Conservation (phyloP, 2,329 filamentous ascomycete genomes). For the Trichoderma gracile region DNA sequence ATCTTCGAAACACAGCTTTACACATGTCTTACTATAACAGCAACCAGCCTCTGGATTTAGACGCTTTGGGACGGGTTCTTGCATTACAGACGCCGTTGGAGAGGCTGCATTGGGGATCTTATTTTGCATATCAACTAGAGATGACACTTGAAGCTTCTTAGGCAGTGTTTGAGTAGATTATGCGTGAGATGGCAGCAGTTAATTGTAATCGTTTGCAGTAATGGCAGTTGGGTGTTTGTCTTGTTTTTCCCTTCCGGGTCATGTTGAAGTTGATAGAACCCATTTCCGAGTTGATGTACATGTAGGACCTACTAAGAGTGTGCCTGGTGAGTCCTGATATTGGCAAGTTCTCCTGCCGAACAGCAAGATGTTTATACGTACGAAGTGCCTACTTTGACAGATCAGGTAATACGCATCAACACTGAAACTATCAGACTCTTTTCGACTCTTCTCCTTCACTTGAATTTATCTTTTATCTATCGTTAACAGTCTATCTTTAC, state of each 20-base stretch:
- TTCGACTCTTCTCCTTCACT: no score
- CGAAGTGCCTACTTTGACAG: no score
- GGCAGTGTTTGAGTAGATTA: conserved; percentile 23
- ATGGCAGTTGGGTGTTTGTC: not conserved
- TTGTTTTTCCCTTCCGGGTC: no score
- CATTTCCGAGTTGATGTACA: no score
- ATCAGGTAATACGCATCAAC: no score
- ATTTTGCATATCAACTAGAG: conserved; percentile 18
- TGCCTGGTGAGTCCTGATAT: not conserved
- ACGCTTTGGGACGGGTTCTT: conserved; percentile 10
- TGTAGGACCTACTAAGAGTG: no score
- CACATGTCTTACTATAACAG: conserved; percentile 11
- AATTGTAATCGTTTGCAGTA: conserved; percentile 21
- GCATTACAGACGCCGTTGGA: conserved; percentile 10
- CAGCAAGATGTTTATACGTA: not conserved
- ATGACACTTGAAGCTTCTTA: conserved; percentile 33
- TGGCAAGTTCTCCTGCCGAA: not conserved
- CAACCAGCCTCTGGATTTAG: not conserved
- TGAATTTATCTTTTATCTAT: no score
- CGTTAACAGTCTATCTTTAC: not conserved
- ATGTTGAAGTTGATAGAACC: no score
- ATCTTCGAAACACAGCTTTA: not conserved
- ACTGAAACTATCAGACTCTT: no score
- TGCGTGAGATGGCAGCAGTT: not conserved
- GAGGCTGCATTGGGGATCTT: not conserved